phyloP scores from a whole-genome alignment of 208 protist species.

The Crithidia brevicula region DNA sequence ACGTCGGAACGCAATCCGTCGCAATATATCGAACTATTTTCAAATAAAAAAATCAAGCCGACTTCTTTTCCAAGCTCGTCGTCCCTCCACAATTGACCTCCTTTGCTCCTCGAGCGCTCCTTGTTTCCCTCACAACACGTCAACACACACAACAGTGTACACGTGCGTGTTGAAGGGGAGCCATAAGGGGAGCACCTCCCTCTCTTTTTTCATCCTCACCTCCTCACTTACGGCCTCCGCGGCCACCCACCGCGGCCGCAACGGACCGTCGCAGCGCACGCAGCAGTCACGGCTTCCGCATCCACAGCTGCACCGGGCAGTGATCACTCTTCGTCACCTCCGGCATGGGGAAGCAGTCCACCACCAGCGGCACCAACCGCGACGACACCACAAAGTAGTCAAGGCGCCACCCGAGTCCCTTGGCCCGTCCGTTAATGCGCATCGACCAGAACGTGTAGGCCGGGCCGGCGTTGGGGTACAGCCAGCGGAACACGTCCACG shows the following conservation, averaged over 20 bases:
- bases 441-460: conserved; percentile 92
- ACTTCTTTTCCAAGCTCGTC: too few relatives aligned
- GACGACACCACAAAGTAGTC: conserved; percentile 94
- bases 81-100: too few relatives aligned
- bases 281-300: conserved; percentile 60
- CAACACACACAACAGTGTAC: too few relatives aligned
- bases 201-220: not conserved
- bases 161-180: too few relatives aligned
- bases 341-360: conserved; percentile 87
- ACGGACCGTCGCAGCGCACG: conserved; percentile 37
- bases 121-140: too few relatives aligned
- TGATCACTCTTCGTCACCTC: conserved; percentile 87
- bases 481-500: conserved; percentile 85
- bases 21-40: too few relatives aligned
- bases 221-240: conserved; percentile 5
- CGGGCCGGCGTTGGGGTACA: conserved; percentile 80
- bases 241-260: conserved; percentile 6
- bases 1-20: too few relatives aligned
- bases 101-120: too few relatives aligned
- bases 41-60: too few relatives aligned
- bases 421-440: conserved; percentile 56
- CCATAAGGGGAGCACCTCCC: too few relatives aligned
- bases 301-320: conserved; percentile 87
- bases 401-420: conserved; percentile 90
- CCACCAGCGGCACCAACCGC: conserved; percentile 55